Conservation (phyloP, 805 yeast genomes). For the Lipomyces spencermartinsiae region DNA sequence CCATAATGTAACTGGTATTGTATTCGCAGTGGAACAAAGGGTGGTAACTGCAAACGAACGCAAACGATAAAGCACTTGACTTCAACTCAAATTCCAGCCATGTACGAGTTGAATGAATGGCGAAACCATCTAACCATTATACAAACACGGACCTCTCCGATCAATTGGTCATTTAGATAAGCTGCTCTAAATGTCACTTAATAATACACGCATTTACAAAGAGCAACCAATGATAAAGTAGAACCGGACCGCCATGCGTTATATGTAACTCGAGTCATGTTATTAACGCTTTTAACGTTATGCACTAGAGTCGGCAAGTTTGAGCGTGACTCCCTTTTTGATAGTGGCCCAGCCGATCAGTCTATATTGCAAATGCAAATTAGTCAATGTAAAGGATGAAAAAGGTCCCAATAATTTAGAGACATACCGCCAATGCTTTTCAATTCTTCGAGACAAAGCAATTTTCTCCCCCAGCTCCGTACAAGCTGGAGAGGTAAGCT, state of each 20-base stretch:
- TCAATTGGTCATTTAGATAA: not conserved
- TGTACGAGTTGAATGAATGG: too few relatives aligned
- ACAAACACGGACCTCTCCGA: not conserved
- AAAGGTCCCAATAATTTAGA: not conserved
- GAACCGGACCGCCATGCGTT: not conserved
- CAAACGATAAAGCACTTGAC: not conserved
- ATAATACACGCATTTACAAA: not conserved
- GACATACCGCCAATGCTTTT: constrained; percentile 90
- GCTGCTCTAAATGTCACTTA: not conserved
- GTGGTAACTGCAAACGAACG: not conserved
- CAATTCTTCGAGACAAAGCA: constrained; percentile 98
- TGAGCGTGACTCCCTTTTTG: constrained; percentile 40
- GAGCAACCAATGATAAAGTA: not conserved
- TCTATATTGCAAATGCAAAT: not conserved
- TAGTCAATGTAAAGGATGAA: not conserved
- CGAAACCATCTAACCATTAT: too few relatives aligned
- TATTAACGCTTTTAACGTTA: constrained; percentile 2
- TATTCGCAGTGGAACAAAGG: not conserved
- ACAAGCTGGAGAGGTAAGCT: constrained; percentile 97
- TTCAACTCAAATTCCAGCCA: not conserved
- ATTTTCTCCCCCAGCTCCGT: constrained; percentile 98
- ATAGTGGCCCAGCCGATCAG: constrained; percentile 96
- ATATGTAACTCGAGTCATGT: not conserved
- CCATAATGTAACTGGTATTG: too few relatives aligned
- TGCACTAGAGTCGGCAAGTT: constrained; percentile 13